Evolutionary conservation across 2,329 filamentous ascomycete genomes (phyloP), one percentile per base, ranked within the genome.

Genomic region (Cercospora sojina): DNA sequence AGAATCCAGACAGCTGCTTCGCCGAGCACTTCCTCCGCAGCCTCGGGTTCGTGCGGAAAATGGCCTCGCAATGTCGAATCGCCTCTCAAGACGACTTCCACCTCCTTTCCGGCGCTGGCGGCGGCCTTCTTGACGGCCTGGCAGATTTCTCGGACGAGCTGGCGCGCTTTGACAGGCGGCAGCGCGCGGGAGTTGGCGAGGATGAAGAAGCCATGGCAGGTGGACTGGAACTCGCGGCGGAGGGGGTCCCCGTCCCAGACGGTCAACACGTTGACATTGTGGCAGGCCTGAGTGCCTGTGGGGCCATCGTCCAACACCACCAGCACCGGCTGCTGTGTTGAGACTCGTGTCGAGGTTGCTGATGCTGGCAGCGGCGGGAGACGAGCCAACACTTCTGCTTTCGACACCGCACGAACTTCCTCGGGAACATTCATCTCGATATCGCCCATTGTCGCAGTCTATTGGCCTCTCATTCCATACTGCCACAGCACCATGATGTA

Each of bases 201-300:
- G 67, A 87, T 86, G 76, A 87, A 87, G 79, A 87, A 87, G 25
- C 85, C 85, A 2, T 62, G 29, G 12, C 32, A 53, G 12, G 27
- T 29, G 41, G 74, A 74, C 4, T 73, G 73, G 66, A 87, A 82
- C 70, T 86, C 83, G 9, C 73, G 68, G 2, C 74, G 74, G 2
- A 86, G 77, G 0, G 79, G 81, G 1, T 75, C 69, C 5, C 79
- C 70, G 66, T 84, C 82, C 84, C 85, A 87, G 8, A 83, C 81
- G 0, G 84, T 85, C 35, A 87, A 78, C 2, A 87, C 84, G 58
- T 79, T 76, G 67, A 87, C 82, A 69, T 84, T 81, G 72, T 87
- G 84, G 73, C 85, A 86, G 13, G 85, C 87, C 71, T 87, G 85
- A 0, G 85, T 87, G 20, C 85, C 84, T 0, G 85, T 87, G 16